Evolutionary conservation across 2,329 filamentous ascomycete species (phyloP).

Genomic region (Fusarium bulbicola): DNA sequence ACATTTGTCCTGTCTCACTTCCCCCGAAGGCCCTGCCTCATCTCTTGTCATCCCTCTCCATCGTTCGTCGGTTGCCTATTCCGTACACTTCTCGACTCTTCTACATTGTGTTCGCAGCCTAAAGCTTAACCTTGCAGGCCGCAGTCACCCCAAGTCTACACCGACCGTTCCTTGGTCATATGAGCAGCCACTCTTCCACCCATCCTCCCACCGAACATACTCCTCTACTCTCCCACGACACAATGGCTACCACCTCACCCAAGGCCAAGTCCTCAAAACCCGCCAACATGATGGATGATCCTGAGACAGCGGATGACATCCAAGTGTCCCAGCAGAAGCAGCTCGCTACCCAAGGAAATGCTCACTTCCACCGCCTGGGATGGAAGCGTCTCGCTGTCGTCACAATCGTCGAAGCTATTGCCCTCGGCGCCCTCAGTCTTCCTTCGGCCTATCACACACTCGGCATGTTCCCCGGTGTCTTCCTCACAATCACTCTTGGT

Average conservation of each 20-base stretch:
- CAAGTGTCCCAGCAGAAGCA: conserved; percentile 33
- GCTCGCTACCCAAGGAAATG: conserved; percentile 29
- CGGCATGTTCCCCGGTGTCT: conserved; percentile 60
- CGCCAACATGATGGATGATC: conserved; percentile 27
- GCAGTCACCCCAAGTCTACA: too few species aligned
- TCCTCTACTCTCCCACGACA: conserved; percentile 4
- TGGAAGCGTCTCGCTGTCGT: conserved; percentile 36
- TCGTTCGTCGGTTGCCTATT: neutral
- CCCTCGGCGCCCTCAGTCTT: conserved; percentile 49
- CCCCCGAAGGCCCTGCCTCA: neutral
- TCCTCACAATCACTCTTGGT: conserved; percentile 54
- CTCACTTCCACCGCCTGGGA: conserved; percentile 31
- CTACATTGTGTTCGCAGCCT: too few species aligned
- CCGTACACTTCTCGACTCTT: neutral
- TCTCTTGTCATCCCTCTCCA: neutral
- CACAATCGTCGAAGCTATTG: conserved; percentile 33
- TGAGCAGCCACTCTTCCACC: conserved; percentile 9
- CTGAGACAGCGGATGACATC: conserved; percentile 17
- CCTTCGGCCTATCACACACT: conserved; percentile 61
- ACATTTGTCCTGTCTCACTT: neutral
- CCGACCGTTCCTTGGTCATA: conserved; percentile 1
- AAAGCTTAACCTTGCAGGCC: too few species aligned
- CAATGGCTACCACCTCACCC: conserved; percentile 10
- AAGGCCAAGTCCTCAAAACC: conserved; percentile 10
- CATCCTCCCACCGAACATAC: conserved; percentile 7